Evolutionary conservation across 2,329 filamentous ascomycete genomes (phyloP), one percentile per base, ranked within the genome.

Genomic region (Fusarium xyrophilum): DNA sequence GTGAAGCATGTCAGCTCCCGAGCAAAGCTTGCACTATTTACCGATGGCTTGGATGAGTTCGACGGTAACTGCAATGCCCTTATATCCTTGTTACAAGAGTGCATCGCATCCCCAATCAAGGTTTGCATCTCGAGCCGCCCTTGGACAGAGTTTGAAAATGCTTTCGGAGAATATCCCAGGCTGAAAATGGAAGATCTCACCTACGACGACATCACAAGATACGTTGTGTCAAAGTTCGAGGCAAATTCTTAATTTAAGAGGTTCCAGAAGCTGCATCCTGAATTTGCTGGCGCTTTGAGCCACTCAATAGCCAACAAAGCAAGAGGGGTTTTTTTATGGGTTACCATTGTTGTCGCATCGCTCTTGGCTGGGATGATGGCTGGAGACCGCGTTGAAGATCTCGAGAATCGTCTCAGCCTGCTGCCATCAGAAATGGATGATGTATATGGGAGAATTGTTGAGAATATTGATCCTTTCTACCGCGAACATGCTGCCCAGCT

Each of bases 1-100:
- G 21, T 65, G 0, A 19, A 8, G 1, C 4, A 56, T 0, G 39
- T 60, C 11, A 46, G 43, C 40, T 3, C 33, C 30, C 23, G 4
- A 7, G 27, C 30, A 4, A 66, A 48, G 6, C 36, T 65, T 23
- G 48, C 30, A 6, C 8, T 66, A 0, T 65, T 65, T 14, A 65
- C 65, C 1, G 63, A 66, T 35, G 63, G 63, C 1, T 17, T 66
- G 4, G 63, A 66, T 12, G 63, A 66, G 11, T 66, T 66, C 3
- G 33, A 65, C 0, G 63, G 63, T 0, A 35, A 61, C 21, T 65
- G 47, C 8, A 9, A 8, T 17, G 4, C 19, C 2, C 43, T 65
- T 3, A 23, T 65, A 1, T 40, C 43, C 0, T 1, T 56, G 5
- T 1, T 65, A 3, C 35, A 52, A 6, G 8, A 25, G 13, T 60